phyloP scores from a whole-genome alignment of 2,329 filamentous ascomycete species.

The Fusarium sp. region DNA sequence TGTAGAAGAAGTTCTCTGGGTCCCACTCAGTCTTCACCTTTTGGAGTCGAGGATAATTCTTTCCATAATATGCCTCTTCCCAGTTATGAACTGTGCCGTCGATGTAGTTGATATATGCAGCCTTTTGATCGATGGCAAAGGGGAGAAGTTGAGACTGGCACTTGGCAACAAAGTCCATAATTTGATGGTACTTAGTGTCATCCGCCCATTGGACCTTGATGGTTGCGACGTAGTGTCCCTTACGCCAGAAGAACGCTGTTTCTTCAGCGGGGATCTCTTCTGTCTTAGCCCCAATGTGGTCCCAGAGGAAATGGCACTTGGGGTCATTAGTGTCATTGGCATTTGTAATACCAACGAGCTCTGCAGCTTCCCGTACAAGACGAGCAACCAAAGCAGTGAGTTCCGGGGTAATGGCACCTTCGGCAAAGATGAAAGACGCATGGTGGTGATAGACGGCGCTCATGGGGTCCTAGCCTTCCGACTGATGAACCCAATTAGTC shows the following conservation, averaged over 20 bases:
- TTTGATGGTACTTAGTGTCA: not conserved
- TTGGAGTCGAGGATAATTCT: not conserved
- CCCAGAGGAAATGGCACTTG: constrained; percentile 19
- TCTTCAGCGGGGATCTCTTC: not conserved
- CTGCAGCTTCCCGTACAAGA: not conserved
- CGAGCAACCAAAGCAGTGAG: not conserved
- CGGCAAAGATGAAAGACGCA: constrained; percentile 17
- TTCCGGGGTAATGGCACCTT: constrained; percentile 13
- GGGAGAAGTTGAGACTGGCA: not conserved
- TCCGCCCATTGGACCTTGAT: constrained; percentile 3
- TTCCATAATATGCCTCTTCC: not conserved
- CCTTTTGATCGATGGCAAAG: not conserved
- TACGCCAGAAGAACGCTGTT: constrained; percentile 4
- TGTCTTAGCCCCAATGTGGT: constrained; percentile 9
- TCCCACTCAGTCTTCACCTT: constrained; percentile 1
- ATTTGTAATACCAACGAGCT: not conserved
- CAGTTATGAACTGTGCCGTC: not conserved
- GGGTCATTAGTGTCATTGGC: not conserved
- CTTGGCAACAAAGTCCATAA: not conserved
- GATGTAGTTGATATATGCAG: constrained; percentile 6
- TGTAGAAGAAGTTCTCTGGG: not conserved
- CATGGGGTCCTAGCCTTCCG: not conserved
- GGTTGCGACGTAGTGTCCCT: not conserved
- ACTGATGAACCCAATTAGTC: constrained; percentile 2
- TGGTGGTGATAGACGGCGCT: constrained; percentile 11